phyloP scores from a whole-genome alignment of 2,329 filamentous ascomycete species.

The Didymella segeticola region DNA sequence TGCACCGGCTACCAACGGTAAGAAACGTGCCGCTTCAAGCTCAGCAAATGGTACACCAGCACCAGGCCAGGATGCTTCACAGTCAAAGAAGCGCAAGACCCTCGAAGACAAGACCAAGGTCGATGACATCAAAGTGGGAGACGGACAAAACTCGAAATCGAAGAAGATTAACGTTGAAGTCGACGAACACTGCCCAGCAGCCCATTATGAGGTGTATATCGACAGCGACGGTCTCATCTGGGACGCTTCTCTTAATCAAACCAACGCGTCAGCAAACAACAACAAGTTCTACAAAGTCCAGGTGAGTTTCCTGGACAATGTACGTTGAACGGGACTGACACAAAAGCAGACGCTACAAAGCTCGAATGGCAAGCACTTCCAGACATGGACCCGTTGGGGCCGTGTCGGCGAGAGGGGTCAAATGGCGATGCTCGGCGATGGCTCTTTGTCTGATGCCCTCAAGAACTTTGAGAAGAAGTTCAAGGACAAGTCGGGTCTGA shows the following conservation, averaged over 20 bases:
- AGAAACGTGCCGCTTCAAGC: constrained; percentile 44
- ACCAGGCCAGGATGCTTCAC: constrained; percentile 16
- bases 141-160: constrained; percentile 54
- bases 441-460: constrained; percentile 50
- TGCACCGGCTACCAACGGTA: constrained; percentile 27
- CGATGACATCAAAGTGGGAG: constrained; percentile 46
- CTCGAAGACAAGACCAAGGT: constrained; percentile 25
- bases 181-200: constrained; percentile 53
- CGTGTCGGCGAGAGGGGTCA: constrained; percentile 68
- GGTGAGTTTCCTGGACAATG: too few relatives aligned
- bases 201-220: constrained; percentile 65
- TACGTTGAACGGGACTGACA: too few relatives aligned
- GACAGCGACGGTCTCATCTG: constrained; percentile 71
- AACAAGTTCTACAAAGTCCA: constrained; percentile 86
- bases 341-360: constrained; percentile 39
- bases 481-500: constrained; percentile 62
- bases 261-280: constrained; percentile 73
- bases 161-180: constrained; percentile 54
- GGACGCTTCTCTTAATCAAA: constrained; percentile 81
- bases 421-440: constrained; percentile 49
- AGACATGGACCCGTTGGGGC: constrained; percentile 81
- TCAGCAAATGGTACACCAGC: constrained; percentile 25
- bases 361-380: constrained; percentile 50
- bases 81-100: constrained; percentile 34
- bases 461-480: constrained; percentile 62